Percentiles rank a stretch among this genome's conserved stretches.
These are phyloP conservation scores for Diplosphaera chodatii DNA, from an alignment of 139 green algal species.

Conservation along the genomic window DNA sequence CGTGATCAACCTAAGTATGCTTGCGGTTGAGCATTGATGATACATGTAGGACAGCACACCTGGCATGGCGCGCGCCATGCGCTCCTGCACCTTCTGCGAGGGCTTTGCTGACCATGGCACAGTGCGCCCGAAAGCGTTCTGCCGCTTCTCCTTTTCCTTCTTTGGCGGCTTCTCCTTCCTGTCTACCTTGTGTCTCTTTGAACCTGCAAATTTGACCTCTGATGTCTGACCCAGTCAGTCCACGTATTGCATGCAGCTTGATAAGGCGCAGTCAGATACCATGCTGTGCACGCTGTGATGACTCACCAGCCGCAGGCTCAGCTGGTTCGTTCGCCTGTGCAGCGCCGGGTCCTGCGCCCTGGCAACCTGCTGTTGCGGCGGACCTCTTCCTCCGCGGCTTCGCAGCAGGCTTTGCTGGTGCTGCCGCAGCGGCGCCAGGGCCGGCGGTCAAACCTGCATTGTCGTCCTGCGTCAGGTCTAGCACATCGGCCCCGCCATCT, in stretches of 20 bases:
- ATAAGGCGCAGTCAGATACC: too few species aligned
- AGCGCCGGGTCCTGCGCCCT: constrained; percentile 4
- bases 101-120: constrained; percentile 15
- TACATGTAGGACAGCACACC: constrained; percentile 11
- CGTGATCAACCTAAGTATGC: neutral
- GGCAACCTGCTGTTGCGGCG: neutral
- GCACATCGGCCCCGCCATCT: neutral
- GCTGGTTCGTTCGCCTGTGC: constrained; percentile 17
- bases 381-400: neutral
- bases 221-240: too few species aligned
- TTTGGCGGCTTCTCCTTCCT: constrained; percentile 10
- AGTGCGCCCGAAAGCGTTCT: constrained; percentile 12
- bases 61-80: constrained; percentile 31
- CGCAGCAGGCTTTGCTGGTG: too few species aligned
- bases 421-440: too few species aligned
- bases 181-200: too few species aligned
- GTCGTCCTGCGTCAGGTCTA: neutral
- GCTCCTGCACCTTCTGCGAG: constrained; percentile 18
- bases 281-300: constrained; percentile 1
- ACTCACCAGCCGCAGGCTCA: constrained; percentile 3
- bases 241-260: too few species aligned
- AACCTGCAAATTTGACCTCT: too few species aligned
- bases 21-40: neutral
- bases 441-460: neutral
- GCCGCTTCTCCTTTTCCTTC: constrained; percentile 19